Conservation (phyloP, 768 basidiomycete genomes). For the Leccinum imitatum region DNA sequence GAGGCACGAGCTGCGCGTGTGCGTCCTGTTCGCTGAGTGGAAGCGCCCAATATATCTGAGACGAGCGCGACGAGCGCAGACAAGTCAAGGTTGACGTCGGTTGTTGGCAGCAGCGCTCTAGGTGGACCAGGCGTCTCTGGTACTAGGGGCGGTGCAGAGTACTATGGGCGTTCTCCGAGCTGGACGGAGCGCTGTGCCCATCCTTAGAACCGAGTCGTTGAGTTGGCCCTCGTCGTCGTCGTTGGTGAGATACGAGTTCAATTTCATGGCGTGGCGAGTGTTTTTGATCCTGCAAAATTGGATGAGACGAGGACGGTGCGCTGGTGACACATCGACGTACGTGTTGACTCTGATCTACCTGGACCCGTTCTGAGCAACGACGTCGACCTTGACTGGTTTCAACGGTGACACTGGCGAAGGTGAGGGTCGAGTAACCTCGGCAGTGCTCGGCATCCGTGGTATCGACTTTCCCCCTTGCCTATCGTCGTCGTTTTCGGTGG, state of each 20-base stretch:
- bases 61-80: slow-evolving; percentile 60
- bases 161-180: no score
- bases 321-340: slow-evolving; percentile 56
- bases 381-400: slow-evolving; percentile 39
- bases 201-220: no score
- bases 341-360: slow-evolving; percentile 88
- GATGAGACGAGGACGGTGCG: neutral
- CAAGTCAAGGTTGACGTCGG: no score
- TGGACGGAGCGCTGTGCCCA: no score
- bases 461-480: neutral
- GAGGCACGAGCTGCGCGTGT: slow-evolving; percentile 59
- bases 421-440: slow-evolving; percentile 4
- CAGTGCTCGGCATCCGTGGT: slow-evolving; percentile 17
- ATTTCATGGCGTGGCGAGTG: slow-evolving; percentile 70
- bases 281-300: slow-evolving; percentile 62
- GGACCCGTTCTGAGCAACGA: slow-evolving; percentile 72
- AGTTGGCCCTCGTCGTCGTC: no score
- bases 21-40: slow-evolving; percentile 60
- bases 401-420: slow-evolving; percentile 20
- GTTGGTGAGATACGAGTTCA: slow-evolving; percentile 41
- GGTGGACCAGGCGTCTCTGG: no score
- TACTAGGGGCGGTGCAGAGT: no score
- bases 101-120: no score
- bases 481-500: neutral
- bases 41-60: slow-evolving; percentile 63